Base-by-base conservation (phyloP, 1,284 basidiomycete species). In the Clitocybe nebularis region DNA sequence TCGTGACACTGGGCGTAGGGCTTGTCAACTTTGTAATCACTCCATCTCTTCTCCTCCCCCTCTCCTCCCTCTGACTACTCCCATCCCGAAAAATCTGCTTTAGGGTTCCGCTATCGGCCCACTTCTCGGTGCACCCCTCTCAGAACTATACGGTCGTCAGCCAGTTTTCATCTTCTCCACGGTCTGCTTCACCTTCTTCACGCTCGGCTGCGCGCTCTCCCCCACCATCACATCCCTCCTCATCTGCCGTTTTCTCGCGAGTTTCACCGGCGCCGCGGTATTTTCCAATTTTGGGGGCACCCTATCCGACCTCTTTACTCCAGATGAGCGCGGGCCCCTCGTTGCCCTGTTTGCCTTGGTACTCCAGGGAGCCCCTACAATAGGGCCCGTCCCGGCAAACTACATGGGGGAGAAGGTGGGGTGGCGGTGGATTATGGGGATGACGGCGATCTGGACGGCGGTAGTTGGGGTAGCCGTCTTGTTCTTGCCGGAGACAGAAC, bases 71-170 rank as follows among this genome's bases (percentile, higher is more conserved):
- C 20, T 17, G 6, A 11, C 10, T 10, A n/a, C 2, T 33, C 9
- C n/a, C 28, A 21, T 4, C 4, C 9, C 37, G 2, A 35, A 4
- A 39, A 5, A 25, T 28, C 16, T 19, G 8, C 16, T 17, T 6
- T 16, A 50, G 48, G 48, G 45, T 6, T 37, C 47, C 13, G 45
- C 48, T 3, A 42, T 50, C 30, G 48, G 48, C 17, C 46, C 48
- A 8, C 46, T 50, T 11, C 8, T 47, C n/a, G n/a, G n/a, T n/a
- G n/a, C 48, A 3, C 48, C 48, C 14, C 42, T 47, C 5, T 41
- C 41, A 14, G 44, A 47, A 20, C 41, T 50, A 9, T 47, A 47
- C 26, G 48, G 48, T 16, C 45, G 48, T 6, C 48, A 41, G 17
- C 42, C 46, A 1, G 39, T 47, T 21, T 50, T 47, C 28, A 44